A percentile compares a stretch with the other conserved stretches of the same genome.
These are phyloP conservation scores for Trametes pubescens DNA, from an alignment of 1,284 basidiomycete species.

Conservation along the genomic window DNA sequence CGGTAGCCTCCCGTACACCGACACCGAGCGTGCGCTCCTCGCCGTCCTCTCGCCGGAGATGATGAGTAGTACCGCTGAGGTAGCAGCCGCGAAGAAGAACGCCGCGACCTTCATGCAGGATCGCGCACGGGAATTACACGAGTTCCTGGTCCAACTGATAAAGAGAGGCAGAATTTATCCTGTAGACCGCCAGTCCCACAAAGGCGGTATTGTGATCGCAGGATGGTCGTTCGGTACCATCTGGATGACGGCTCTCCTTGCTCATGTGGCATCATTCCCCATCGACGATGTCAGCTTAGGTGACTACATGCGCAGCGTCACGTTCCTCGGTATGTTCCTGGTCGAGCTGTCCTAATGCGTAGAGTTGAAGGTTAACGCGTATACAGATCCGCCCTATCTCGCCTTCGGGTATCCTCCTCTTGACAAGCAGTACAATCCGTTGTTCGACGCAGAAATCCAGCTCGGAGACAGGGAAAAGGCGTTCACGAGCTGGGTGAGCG, in stretches of 20 bases:
- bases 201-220: conserved; percentile 21
- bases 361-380: neutral
- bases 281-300: neutral
- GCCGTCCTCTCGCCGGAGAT: neutral
- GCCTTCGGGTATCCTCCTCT: conserved; percentile 14
- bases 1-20: conserved; percentile 18
- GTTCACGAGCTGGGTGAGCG: conserved; percentile 22
- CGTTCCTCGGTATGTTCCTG: conserved; percentile 14
- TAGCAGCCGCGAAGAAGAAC: neutral
- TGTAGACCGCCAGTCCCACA: neutral
- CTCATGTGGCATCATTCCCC: conserved; percentile 11
- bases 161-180: neutral
- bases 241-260: conserved; percentile 28
- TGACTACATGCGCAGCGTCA: conserved; percentile 15
- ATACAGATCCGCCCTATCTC: conserved; percentile 10
- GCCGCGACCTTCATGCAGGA: conserved; percentile 19
- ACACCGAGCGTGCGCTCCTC: conserved; percentile 35
- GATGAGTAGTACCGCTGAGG: neutral
- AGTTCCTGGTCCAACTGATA: conserved; percentile 15
- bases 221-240: conserved; percentile 25
- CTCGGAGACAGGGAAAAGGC: neutral
- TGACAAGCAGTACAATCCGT: conserved; percentile 16
- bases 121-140: conserved; percentile 18
- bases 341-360: no score
- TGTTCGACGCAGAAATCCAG: conserved; percentile 4